Evolutionary conservation across 208 protist genomes (phyloP), one percentile per base, ranked within the genome.

Genomic region (Vickermania spadyakhi): DNA sequence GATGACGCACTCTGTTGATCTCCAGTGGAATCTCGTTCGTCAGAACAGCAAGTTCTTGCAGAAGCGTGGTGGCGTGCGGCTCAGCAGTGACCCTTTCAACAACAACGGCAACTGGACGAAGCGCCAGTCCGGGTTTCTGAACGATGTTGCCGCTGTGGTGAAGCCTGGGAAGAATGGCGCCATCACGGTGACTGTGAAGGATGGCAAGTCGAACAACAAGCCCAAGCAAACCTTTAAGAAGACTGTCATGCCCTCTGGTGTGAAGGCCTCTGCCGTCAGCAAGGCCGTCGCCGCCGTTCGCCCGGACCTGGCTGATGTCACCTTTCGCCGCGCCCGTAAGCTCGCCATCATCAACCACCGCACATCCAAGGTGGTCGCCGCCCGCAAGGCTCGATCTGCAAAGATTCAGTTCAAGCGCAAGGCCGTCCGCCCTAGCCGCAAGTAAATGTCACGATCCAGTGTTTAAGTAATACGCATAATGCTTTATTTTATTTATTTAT

Each of bases 61-160:
- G 79, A 85, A 86, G 84, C 84, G 84, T 72, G 69, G 73, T 55
- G 78, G 78, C 58, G 73, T 86, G 54, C 84, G 84, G 54, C 67
- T 91, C 72, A 86, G 79, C 80, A 86, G 62, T 73, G 84, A 91
- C 70, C 80, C 84, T 31, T 88, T 91, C 73, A 91, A 91, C 80
- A 91, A 81, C 80, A 88, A 86, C 72, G 84, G 77, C 77, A 91
- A 79, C 75, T 87, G 80, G 80, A 91, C 84, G 62, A 91, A 88
- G 80, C 80, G 84, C 64, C 79, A 91, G 49, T 74, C 75, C 18
- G 84, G 84, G n/a, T 84, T 91, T 68, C 50, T 88, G 64, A 85
- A 86, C 73, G 64, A 60, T 36, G 87, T 73, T 64, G 77, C 84
- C 18, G 81, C 75, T 0, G 80, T 86, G 45, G 76, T 88, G 73